Evolutionary conservation across 225 moss, liverwort and hornwort genomes (phyloP).

Genomic region (Marchantia polymorpha): DNA sequence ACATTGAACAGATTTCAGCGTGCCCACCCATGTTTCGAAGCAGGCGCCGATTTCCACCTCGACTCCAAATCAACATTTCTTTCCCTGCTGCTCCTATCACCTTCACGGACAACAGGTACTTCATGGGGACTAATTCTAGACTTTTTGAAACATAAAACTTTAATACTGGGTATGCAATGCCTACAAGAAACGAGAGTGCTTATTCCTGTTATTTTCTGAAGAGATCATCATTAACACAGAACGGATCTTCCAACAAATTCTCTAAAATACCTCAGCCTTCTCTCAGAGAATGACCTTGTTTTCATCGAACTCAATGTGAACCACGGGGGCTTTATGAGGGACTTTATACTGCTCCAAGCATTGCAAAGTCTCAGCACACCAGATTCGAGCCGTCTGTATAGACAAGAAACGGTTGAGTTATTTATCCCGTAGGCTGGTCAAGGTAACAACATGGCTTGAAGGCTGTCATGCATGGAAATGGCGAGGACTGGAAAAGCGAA

Average conservation of each 20-base stretch:
- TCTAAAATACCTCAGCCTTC: conserved; percentile 13
- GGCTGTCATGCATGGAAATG: not conserved
- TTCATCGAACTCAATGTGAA: conserved; percentile 77
- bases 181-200: no score
- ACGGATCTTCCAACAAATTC: not conserved
- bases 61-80: conserved; percentile 73
- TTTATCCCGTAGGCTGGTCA: not conserved
- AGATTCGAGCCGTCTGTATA: conserved; percentile 55
- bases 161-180: no score
- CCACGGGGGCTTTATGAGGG: conserved; percentile 50
- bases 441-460: not conserved
- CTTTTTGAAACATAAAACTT: no score
- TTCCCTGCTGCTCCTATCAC: conserved; percentile 71
- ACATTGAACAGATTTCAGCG: conserved; percentile 58
- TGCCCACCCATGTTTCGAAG: conserved; percentile 74
- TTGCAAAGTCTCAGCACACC: conserved; percentile 60
- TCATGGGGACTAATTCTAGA: not conserved
- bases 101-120: conserved; percentile 28
- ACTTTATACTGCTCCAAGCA: conserved; percentile 75
- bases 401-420: conserved; percentile 1
- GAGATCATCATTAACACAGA: no score
- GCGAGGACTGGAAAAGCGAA: not conserved
- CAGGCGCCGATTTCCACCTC: conserved; percentile 59
- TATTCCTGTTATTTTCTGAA: no score
- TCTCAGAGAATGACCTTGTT: conserved; percentile 57